A percentile compares a stretch with the other conserved stretches of the same genome.
Conservation (phyloP, 2,329 filamentous ascomycete species). For the Sarocladiaceae sp. region DNA sequence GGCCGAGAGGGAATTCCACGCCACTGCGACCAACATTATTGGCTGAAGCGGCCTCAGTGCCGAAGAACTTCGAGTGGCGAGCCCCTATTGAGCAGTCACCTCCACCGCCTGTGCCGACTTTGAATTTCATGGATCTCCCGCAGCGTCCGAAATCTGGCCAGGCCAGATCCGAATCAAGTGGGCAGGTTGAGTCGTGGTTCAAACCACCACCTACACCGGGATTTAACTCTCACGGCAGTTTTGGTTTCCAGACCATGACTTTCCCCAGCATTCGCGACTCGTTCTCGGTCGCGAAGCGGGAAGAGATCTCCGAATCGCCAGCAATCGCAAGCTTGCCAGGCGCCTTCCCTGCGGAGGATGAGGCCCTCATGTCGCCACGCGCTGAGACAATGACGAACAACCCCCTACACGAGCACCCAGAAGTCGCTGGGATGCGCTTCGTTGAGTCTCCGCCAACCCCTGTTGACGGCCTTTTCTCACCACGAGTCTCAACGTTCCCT, state of each 20-base stretch:
- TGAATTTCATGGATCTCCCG: conserved; percentile 19
- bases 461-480: conserved; percentile 47
- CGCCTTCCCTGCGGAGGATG: conserved; percentile 29
- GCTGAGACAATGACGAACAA: conserved; percentile 67
- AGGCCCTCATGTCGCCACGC: conserved; percentile 63
- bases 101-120: conserved; percentile 11
- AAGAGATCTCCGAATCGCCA: background rate
- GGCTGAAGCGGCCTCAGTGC: conserved; percentile 61
- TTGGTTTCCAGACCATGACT: conserved; percentile 36
- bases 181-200: conserved; percentile 18
- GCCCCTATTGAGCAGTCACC: conserved; percentile 30
- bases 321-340: conserved; percentile 16
- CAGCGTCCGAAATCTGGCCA: conserved; percentile 30
- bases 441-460: conserved; percentile 47
- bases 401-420: conserved; percentile 43
- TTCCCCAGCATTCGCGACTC: conserved; percentile 16
- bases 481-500: conserved; percentile 44
- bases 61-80: conserved; percentile 55
- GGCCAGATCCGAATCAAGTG: background rate
- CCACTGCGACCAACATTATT: conserved; percentile 44
- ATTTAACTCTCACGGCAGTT: conserved; percentile 30
- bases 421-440: conserved; percentile 39
- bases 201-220: conserved; percentile 41
- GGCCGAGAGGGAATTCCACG: conserved; percentile 47
- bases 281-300: background rate